Conservation (phyloP, 1,139 yeast species). For the Candida sanyaensis region DNA sequence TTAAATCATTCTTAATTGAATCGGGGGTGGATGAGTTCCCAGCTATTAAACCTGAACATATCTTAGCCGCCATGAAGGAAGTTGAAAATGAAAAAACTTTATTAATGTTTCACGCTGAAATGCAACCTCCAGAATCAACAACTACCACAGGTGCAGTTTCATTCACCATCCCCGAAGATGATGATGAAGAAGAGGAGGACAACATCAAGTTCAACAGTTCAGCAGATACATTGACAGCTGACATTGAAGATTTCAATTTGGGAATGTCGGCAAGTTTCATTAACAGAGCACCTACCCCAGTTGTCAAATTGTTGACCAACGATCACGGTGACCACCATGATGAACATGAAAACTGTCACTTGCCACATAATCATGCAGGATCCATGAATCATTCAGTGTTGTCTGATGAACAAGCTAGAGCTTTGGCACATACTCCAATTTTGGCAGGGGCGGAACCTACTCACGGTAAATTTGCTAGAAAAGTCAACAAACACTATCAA, state of each 20-base stretch:
- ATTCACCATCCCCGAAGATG: slow-evolving; percentile 24
- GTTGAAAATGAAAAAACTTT: slow-evolving; percentile 66
- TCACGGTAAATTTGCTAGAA: slow-evolving; percentile 48
- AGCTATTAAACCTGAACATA: slow-evolving; percentile 63
- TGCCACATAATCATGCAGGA: slow-evolving; percentile 43
- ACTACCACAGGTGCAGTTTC: slow-evolving; percentile 21
- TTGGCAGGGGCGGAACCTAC: slow-evolving; percentile 61
- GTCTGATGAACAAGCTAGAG: slow-evolving; percentile 50
- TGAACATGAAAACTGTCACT: slow-evolving; percentile 36
- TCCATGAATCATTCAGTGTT: slow-evolving; percentile 40
- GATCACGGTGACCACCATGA: slow-evolving; percentile 19
- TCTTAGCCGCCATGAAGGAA: slow-evolving; percentile 61
- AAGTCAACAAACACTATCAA: slow-evolving; percentile 37
- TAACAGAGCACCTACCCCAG: slow-evolving; percentile 41
- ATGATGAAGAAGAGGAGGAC: slow-evolving; percentile 17
- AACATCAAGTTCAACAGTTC: slow-evolving; percentile 9
- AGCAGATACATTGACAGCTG: slow-evolving; percentile 14
- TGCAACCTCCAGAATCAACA: slow-evolving; percentile 49
- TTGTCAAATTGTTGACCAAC: slow-evolving; percentile 29
- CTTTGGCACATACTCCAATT: slow-evolving; percentile 55
- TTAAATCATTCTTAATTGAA: slow-evolving; percentile 87
- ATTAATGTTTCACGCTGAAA: slow-evolving; percentile 92
- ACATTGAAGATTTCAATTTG: slow-evolving; percentile 38
- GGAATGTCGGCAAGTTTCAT: slow-evolving; percentile 52
- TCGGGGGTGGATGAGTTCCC: slow-evolving; percentile 96